Evolutionary conservation across 1,139 yeast genomes (phyloP).

Genomic region (Diutina rugosa): DNA sequence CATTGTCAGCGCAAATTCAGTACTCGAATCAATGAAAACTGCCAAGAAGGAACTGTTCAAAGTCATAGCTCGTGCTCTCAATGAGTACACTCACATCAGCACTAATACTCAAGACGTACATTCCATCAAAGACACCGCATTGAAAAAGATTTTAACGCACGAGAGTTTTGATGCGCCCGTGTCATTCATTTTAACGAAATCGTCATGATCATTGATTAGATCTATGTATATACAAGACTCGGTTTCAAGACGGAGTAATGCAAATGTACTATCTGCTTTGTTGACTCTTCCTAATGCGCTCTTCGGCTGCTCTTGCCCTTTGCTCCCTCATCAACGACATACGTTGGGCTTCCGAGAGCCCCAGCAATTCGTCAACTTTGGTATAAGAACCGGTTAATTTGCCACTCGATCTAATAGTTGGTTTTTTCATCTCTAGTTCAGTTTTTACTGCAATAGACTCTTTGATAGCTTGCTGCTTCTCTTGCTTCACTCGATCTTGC

Average conservation of each 20-base stretch:
- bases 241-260: background rate
- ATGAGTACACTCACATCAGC: background rate
- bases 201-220: background rate
- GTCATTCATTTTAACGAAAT: background rate
- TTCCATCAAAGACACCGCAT: background rate
- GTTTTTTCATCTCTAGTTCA: constrained; percentile 23
- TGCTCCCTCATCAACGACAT: constrained; percentile 81
- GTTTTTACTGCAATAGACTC: constrained; percentile 29
- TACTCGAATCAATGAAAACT: background rate
- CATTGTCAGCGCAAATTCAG: background rate
- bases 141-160: background rate
- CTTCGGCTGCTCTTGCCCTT: constrained; percentile 95
- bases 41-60: background rate
- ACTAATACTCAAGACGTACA: background rate
- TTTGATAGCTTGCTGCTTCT: constrained; percentile 20
- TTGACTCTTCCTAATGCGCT: constrained; percentile 33
- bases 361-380: constrained; percentile 15
- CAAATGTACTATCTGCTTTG: background rate
- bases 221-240: background rate
- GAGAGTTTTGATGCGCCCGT: background rate
- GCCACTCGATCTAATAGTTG: constrained; percentile 17
- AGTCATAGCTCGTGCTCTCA: background rate
- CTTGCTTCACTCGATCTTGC: constrained; percentile 9
- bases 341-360: constrained; percentile 52
- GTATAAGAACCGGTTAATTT: constrained; percentile 13